phyloP scores from a whole-genome alignment of 208 protist genomes.

The Leishmania tarentolae region DNA sequence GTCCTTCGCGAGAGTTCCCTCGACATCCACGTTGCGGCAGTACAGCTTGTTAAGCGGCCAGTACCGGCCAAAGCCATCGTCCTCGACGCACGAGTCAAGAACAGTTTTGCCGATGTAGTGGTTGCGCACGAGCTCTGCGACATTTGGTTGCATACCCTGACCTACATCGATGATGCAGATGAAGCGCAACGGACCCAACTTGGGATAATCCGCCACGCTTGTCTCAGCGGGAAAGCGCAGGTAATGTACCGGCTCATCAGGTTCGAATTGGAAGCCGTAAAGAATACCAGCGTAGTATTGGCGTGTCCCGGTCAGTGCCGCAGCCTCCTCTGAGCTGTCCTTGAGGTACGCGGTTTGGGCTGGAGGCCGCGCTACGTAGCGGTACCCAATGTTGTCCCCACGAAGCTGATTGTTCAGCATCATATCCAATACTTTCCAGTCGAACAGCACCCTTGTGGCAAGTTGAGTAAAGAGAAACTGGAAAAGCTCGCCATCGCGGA shows the following conservation, averaged over 20 bases:
- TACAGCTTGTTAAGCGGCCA: conserved; percentile 86
- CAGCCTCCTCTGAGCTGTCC: conserved; percentile 16
- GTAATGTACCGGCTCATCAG: conserved; percentile 47
- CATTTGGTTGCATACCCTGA: conserved; percentile 75
- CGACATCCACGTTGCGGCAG: conserved; percentile 67
- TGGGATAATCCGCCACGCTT: not conserved
- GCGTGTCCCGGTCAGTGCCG: conserved; percentile 7
- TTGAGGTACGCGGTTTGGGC: conserved; percentile 12
- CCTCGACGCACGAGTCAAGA: conserved; percentile 78
- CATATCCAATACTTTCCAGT: conserved; percentile 81
- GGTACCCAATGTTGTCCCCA: conserved; percentile 86
- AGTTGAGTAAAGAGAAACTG: conserved; percentile 87
- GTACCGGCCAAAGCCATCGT: conserved; percentile 88
- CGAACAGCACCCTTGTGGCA: conserved; percentile 61
- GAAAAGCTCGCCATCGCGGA: conserved; percentile 78
- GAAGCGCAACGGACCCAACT: conserved; percentile 39
- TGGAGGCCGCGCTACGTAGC: conserved; percentile 29
- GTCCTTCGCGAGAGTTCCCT: conserved; percentile 37
- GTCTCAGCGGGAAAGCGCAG: conserved; percentile 59
- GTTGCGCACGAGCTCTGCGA: conserved; percentile 47
- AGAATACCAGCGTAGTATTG: conserved; percentile 66
- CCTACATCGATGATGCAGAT: conserved; percentile 88
- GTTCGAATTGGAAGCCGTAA: conserved; percentile 48
- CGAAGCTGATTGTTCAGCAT: conserved; percentile 88
- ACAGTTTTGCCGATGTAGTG: conserved; percentile 76